These are phyloP conservation scores for Penicillium taxi DNA, from an alignment of 495 filamentous ascomycete genomes.

Conservation along the genomic window DNA sequence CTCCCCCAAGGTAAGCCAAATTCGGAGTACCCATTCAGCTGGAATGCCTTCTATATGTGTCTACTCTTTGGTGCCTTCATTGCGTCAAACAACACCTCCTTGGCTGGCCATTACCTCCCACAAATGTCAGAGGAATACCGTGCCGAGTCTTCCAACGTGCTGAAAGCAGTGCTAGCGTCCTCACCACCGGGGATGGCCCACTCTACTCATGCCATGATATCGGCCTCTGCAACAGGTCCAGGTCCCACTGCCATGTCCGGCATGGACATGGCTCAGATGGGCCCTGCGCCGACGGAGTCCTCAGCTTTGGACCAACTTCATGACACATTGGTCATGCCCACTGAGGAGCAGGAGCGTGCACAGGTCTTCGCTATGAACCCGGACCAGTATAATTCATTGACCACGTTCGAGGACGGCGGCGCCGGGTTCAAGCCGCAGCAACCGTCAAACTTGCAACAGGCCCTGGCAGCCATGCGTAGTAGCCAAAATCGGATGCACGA, in stretches of 20 bases:
- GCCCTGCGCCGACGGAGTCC: constrained; percentile 43
- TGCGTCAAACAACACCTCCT: constrained; percentile 67
- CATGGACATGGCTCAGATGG: constrained; percentile 44
- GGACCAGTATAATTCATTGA: constrained; percentile 85
- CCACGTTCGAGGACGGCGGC: constrained; percentile 43
- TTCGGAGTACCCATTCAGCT: constrained; percentile 47
- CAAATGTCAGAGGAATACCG: constrained; percentile 89
- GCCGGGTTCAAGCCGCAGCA: constrained; percentile 37
- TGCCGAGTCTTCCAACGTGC: constrained; percentile 80
- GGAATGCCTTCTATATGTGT: constrained; percentile 62
- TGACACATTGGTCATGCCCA: constrained; percentile 64
- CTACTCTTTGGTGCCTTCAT: constrained; percentile 96
- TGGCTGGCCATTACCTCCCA: constrained; percentile 57
- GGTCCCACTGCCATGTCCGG: constrained; percentile 40
- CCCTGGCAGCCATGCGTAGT: constrained; percentile 69
- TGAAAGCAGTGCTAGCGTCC: constrained; percentile 80
- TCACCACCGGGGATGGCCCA: constrained; percentile 30
- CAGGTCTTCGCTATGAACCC: constrained; percentile 79
- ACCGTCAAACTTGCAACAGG: constrained; percentile 66
- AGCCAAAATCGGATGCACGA: constrained; percentile 33
- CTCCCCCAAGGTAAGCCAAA: constrained; percentile 23
- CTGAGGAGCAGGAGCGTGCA: constrained; percentile 79
- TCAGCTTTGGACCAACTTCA: constrained; percentile 70
- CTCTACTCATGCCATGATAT: constrained; percentile 24
- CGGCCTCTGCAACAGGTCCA: constrained; percentile 32